A percentile compares a stretch with the other conserved stretches of the same genome.
Conservation (phyloP, 2,329 filamentous ascomycete genomes). For the Fusarium sp. region DNA sequence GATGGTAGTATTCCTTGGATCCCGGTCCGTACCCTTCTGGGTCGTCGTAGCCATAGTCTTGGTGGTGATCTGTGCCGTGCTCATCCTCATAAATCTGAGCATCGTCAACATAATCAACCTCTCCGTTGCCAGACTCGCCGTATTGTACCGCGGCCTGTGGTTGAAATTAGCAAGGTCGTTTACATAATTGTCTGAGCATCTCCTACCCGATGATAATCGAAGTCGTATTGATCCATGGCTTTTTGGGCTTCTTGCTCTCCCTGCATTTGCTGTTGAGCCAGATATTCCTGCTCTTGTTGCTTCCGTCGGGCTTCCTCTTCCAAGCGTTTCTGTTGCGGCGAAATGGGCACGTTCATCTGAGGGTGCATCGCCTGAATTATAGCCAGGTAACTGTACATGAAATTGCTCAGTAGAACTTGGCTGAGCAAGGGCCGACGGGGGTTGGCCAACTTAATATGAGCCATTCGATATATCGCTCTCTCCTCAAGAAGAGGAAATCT, state of each 20-base stretch:
- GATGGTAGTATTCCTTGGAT: constrained; percentile 54
- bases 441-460: constrained; percentile 98
- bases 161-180: not conserved
- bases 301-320: constrained; percentile 64
- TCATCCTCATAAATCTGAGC: constrained; percentile 64
- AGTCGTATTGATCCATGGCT: constrained; percentile 61
- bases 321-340: constrained; percentile 74
- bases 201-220: constrained; percentile 63
- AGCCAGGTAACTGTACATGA: constrained; percentile 99
- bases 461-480: constrained; percentile 97
- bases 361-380: constrained; percentile 99
- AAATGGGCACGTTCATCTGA: constrained; percentile 89
- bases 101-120: constrained; percentile 61
- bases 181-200: not conserved
- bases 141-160: constrained; percentile 57
- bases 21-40: constrained; percentile 51
- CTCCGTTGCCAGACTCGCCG: constrained; percentile 54
- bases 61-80: constrained; percentile 53
- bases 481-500: constrained; percentile 95
- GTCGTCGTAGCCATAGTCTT: constrained; percentile 51
- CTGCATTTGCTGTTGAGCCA: constrained; percentile 58
- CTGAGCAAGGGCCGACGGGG: constrained; percentile 90
- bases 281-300: constrained; percentile 59
- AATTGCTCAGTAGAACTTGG: constrained; percentile 96
- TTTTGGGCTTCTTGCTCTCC: constrained; percentile 57